Conservation (phyloP, 768 basidiomycete species). For the Strobilomyces dryophilus region DNA sequence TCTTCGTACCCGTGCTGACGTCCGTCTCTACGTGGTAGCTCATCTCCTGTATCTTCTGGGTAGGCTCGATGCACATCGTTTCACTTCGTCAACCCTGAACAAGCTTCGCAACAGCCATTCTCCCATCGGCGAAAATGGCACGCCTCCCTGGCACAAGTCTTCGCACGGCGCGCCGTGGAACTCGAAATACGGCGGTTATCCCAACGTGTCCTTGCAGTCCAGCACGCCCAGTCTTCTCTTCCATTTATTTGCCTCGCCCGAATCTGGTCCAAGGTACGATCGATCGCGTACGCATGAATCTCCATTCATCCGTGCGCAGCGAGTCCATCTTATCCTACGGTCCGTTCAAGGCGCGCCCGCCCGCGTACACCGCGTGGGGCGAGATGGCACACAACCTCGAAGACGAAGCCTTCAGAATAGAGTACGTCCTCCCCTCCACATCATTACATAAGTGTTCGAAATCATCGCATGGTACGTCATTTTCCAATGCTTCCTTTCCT, state of each 20-base stretch:
- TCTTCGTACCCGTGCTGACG: conserved; percentile 27
- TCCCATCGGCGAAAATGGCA: conserved; percentile 22
- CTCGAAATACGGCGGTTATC: conserved; percentile 33
- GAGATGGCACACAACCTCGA: conserved; percentile 68
- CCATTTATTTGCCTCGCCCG: conserved; percentile 75
- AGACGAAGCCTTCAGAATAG: conserved; percentile 69
- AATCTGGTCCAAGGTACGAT: conserved; percentile 41
- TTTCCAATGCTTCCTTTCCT: conserved; percentile 10
- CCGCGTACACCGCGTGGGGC: conserved; percentile 69
- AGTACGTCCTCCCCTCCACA: conserved; percentile 57
- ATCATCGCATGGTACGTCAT: conserved; percentile 25
- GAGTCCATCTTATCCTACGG: conserved; percentile 33
- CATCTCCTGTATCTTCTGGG: conserved; percentile 33
- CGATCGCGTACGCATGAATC: conserved; percentile 13
- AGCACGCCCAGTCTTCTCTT: conserved; percentile 63
- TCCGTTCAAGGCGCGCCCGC: conserved; percentile 33
- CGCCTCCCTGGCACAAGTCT: conserved; percentile 29
- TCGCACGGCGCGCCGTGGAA: conserved; percentile 25
- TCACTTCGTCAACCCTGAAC: conserved; percentile 23
- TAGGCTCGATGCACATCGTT: conserved; percentile 31
- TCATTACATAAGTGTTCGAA: conserved; percentile 29
- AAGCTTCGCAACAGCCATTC: conserved; percentile 27
- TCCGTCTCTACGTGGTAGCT: conserved; percentile 11
- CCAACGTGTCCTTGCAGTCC: conserved; percentile 53
- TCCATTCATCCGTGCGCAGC: conserved; percentile 28